Percentiles rank a stretch among this genome's conserved stretches.
Conservation (phyloP, 2,329 filamentous ascomycete genomes). For the Parascedosporium putredinis region DNA sequence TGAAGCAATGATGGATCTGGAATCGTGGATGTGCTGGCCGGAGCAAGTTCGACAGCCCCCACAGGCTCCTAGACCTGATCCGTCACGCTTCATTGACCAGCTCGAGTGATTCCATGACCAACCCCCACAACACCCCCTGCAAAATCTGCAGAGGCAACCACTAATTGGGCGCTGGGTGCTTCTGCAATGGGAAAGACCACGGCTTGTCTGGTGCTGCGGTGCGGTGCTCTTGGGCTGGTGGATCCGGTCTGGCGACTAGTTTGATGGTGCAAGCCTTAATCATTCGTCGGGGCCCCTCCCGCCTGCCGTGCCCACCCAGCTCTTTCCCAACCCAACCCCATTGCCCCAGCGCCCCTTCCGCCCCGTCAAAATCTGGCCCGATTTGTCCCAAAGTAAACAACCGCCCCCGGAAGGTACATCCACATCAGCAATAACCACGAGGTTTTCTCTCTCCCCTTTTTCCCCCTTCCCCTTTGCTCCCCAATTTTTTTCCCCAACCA, state of each 20-base stretch:
- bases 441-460: constrained; percentile 1
- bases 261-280: neutral
- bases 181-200: constrained; percentile 2
- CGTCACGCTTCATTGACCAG: no score
- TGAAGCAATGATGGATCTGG: no score
- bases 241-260: neutral
- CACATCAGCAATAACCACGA: neutral
- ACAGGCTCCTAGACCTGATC: no score
- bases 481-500: neutral
- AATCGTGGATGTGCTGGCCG: no score
- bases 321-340: neutral
- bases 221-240: neutral
- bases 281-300: constrained; percentile 3
- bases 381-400: constrained; percentile 4
- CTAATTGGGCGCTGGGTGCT: neutral
- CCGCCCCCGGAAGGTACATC: neutral
- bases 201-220: neutral
- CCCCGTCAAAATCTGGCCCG: neutral
- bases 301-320: neutral
- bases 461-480: neutral
- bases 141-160: neutral
- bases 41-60: no score
- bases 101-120: neutral
- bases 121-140: neutral
- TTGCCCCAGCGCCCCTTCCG: neutral